Base-by-base conservation (phyloP, 768 basidiomycete genomes). In the Lyophyllum atratum region DNA sequence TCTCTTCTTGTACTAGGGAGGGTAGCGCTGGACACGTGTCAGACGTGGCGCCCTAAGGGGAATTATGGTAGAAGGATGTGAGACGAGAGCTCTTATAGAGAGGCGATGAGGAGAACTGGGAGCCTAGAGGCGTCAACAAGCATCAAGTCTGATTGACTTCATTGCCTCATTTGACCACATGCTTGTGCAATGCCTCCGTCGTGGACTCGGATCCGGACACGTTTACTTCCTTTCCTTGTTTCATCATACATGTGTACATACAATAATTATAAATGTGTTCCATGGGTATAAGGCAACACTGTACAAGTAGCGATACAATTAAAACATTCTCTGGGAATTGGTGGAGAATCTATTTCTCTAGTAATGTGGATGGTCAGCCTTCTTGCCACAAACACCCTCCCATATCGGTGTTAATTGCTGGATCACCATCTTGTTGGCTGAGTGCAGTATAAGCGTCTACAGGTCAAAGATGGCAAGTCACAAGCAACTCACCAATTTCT, bases 331-430 rank as follows among this genome's bases (percentile, higher is more conserved):
- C 34, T 14, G 11, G 34, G 8, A 37, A 37, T 15, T 37, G 34
- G 11, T 15, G 11, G 12, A 37, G 37, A 39, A 14, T 40, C 17
- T 2, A 40, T 6, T 19, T 10, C 39, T 40, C n/a, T 28, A 46
- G 45, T 14, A 28, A 26, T 26, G 45, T 21, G 28, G 12, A 28
- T 28, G 26, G 8, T 44, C 40, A 6, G 21, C 39, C 28, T 53
- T 43, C 15, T 44, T 53, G 48, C 55, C 51, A 37, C 50, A 69
- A 14, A 74, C 65, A 28, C 77, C 76, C 57, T 74, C 74, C 89
- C 84, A 91, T 37, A 90, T 68, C 1, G 89, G 86, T 9, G 88
- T 89, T 21, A 90, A 68, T 22, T 88, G 89, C 65, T 92, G 89
- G 4, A 87, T 83, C 1, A 89, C 89, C 22, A 83, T 89, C 61